Evolutionary conservation across 148 eudicot species (phyloP).

Genomic region (Rhododendron henanense): DNA sequence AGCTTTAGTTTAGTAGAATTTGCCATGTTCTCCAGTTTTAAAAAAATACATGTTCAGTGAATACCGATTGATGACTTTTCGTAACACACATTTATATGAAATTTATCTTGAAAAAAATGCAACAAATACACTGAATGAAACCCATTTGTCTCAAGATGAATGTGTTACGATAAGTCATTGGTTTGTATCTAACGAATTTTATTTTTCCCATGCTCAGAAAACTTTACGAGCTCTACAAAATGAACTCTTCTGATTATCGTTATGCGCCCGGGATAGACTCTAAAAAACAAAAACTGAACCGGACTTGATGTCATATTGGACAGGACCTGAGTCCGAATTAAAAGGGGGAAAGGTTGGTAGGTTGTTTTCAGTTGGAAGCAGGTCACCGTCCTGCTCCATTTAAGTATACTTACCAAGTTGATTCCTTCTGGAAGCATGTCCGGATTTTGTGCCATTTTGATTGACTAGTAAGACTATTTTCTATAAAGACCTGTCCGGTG

Average conservation of each 20-base stretch:
- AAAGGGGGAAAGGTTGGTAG: constrained; percentile 35
- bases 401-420: background rate
- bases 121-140: background rate
- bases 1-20: too few species aligned
- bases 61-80: too few species aligned
- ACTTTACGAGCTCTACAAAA: background rate
- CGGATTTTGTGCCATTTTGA: background rate
- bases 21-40: too few species aligned
- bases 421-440: background rate
- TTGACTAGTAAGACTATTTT: background rate
- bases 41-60: too few species aligned
- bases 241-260: background rate
- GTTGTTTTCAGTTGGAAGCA: constrained; percentile 59
- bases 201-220: background rate
- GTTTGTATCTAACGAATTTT: background rate
- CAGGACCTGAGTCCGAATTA: background rate
- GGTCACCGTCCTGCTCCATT: constrained; percentile 20
- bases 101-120: background rate
- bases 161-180: background rate
- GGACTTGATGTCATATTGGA: background rate
- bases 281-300: background rate
- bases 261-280: too few species aligned
- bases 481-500: too few species aligned
- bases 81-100: background rate
- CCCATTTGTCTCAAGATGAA: background rate